Conservation (phyloP, 306 rosid species). For the Trichosanthes cucumerina region DNA sequence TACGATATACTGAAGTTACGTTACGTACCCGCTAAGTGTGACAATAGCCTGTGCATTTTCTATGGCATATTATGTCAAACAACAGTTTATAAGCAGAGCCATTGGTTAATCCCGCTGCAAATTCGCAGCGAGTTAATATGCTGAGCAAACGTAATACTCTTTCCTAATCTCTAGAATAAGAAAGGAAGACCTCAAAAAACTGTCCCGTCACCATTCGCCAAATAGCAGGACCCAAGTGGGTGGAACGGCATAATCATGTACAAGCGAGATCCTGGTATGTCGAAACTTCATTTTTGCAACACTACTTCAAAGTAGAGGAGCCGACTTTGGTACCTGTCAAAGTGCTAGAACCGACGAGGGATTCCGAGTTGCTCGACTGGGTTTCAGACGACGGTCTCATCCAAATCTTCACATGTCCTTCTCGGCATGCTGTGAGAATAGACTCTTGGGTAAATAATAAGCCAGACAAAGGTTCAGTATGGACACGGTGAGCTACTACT, state of each 20-base stretch:
- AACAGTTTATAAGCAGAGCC: conserved; percentile 6
- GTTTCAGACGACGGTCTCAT: conserved; percentile 38
- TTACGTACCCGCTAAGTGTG: background rate
- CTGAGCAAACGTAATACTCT: conserved; percentile 10
- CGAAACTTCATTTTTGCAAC: background rate
- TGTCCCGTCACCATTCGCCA: conserved; percentile 4
- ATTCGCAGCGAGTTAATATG: conserved; percentile 2
- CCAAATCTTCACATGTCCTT: conserved; percentile 89
- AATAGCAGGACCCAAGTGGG: conserved; percentile 5
- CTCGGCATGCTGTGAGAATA: conserved; percentile 81
- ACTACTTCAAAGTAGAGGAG: conserved; percentile 3
- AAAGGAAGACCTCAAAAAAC: conserved; percentile 10
- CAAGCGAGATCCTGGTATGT: conserved; percentile 6
- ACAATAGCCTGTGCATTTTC: conserved; percentile 12
- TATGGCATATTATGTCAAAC: conserved; percentile 10
- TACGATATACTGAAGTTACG: background rate
- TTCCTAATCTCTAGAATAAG: conserved; percentile 6
- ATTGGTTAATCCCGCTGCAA: conserved; percentile 11
- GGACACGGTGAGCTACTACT: conserved; percentile 73
- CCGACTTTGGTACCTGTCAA: background rate
- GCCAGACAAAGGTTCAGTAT: conserved; percentile 88
- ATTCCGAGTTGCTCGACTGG: background rate
- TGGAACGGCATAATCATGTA: conserved; percentile 11
- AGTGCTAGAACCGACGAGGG: background rate
- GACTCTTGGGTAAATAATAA: conserved; percentile 76